Evolutionary conservation across 495 filamentous ascomycete genomes (phyloP).

Genomic region (Pyrenopolyporus hunteri): DNA sequence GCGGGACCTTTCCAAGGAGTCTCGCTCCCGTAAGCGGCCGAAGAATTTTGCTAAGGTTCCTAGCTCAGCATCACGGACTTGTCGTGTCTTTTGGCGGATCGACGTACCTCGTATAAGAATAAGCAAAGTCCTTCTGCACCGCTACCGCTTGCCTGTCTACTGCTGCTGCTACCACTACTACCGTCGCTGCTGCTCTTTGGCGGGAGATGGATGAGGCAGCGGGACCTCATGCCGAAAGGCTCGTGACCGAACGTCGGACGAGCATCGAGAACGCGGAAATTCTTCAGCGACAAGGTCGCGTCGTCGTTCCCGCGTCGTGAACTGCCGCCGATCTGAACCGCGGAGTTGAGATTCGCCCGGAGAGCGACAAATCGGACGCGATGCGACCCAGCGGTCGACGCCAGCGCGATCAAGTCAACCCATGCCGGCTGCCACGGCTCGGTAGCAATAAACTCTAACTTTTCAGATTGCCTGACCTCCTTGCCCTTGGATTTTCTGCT

Average conservation of each 20-base stretch:
- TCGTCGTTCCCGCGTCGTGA: constrained; percentile 28
- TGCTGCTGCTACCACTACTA: too few species aligned
- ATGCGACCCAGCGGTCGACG: constrained; percentile 36
- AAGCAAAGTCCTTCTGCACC: constrained; percentile 44
- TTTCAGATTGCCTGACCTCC: constrained; percentile 13
- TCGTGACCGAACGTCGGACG: constrained; percentile 40
- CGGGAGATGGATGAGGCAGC: constrained; percentile 46
- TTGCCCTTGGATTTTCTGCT: constrained; percentile 35
- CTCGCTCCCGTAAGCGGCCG: constrained; percentile 39
- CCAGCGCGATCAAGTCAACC: constrained; percentile 46
- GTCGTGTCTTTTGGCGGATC: neutral
- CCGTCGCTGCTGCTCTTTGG: constrained; percentile 28
- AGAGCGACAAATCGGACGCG: constrained; percentile 48
- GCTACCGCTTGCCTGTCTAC: neutral
- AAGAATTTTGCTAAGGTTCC: constrained; percentile 37
- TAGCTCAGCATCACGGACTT: too few species aligned
- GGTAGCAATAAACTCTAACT: constrained; percentile 35
- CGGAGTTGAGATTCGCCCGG: constrained; percentile 39
- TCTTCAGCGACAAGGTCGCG: constrained; percentile 19
- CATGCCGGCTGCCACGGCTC: constrained; percentile 52
- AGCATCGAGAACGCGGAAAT: constrained; percentile 33
- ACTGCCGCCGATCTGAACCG: constrained; percentile 18
- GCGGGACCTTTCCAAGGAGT: constrained; percentile 41
- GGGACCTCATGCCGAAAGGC: constrained; percentile 46
- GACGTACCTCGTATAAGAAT: constrained; percentile 53